Conservation (phyloP, 2,329 filamentous ascomycete genomes). For the Raffaelea albimanens region DNA sequence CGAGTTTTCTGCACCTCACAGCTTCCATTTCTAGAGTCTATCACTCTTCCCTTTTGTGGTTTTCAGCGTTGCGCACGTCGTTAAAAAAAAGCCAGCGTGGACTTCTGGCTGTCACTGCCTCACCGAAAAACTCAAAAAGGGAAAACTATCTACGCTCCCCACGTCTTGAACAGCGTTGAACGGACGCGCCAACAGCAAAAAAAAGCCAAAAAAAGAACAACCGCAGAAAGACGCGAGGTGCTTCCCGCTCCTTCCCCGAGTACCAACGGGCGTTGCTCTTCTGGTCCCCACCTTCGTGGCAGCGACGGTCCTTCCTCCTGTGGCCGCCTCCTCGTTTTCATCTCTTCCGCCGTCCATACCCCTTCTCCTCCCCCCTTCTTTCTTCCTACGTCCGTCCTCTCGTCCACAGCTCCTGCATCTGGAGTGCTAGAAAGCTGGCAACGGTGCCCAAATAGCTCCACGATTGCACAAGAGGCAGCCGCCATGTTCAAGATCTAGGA, state of each 20-base stretch:
- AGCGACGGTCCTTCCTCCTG: not conserved
- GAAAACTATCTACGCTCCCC: too few relatives aligned
- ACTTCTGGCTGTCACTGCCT: too few relatives aligned
- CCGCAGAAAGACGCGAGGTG: too few relatives aligned
- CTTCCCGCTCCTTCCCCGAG: too few relatives aligned
- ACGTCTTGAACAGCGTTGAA: too few relatives aligned
- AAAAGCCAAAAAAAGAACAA: too few relatives aligned
- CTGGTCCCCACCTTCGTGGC: not conserved
- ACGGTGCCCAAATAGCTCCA: not conserved
- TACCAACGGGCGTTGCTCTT: too few relatives aligned
- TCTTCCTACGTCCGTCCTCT: not conserved
- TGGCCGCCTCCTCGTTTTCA: not conserved
- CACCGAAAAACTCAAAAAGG: too few relatives aligned
- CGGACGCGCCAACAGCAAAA: too few relatives aligned
- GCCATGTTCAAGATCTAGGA: conserved; percentile 18
- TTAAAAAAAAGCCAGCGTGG: too few relatives aligned
- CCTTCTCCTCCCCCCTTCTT: not conserved
- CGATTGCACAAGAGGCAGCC: conserved; percentile 12
- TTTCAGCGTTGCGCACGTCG: too few relatives aligned
- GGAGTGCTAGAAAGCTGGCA: not conserved
- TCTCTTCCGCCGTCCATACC: not conserved
- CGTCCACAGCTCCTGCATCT: not conserved
- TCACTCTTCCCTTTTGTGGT: not conserved
- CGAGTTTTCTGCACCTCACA: not conserved
- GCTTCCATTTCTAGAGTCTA: not conserved